Percentiles rank a stretch among this genome's conserved stretches.
phyloP scores from a whole-genome alignment of 2,329 filamentous ascomycete species.

The Epichloe coenophiala region DNA sequence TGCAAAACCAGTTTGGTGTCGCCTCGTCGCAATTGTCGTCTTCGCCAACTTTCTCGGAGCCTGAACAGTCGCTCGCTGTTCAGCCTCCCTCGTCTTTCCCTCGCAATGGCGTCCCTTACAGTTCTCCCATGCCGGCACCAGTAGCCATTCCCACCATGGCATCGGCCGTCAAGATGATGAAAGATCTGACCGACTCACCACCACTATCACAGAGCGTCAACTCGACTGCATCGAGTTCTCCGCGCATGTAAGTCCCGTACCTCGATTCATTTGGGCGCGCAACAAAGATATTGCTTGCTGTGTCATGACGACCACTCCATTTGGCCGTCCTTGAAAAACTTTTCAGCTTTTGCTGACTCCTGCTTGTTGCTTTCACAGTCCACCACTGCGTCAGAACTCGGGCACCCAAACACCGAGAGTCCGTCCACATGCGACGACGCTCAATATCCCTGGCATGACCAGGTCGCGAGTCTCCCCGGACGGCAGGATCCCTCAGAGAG shows the following conservation, averaged over 20 bases:
- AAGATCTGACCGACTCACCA: conserved; percentile 37
- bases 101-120: conserved; percentile 17
- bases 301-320: background rate
- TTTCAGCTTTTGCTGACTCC: background rate
- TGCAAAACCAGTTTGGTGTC: conserved; percentile 27
- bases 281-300: background rate
- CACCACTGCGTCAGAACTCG: conserved; percentile 58
- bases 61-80: conserved; percentile 20
- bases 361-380: conserved; percentile 28
- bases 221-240: conserved; percentile 45
- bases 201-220: conserved; percentile 42
- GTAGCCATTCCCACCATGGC: conserved; percentile 24
- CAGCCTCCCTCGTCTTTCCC: conserved; percentile 19
- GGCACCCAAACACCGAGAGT: conserved; percentile 65
- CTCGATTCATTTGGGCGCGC: background rate
- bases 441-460: conserved; percentile 94
- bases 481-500: conserved; percentile 81
- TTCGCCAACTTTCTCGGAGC: conserved; percentile 17
- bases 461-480: conserved; percentile 96
- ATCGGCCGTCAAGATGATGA: conserved; percentile 27
- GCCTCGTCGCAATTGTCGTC: conserved; percentile 15
- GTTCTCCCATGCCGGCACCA: conserved; percentile 9
- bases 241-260: conserved; percentile 36
- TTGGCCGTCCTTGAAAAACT: background rate
- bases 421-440: conserved; percentile 75